phyloP scores from a whole-genome alignment of 2,329 filamentous ascomycete species.

The Myriosclerotinia curreyana region DNA sequence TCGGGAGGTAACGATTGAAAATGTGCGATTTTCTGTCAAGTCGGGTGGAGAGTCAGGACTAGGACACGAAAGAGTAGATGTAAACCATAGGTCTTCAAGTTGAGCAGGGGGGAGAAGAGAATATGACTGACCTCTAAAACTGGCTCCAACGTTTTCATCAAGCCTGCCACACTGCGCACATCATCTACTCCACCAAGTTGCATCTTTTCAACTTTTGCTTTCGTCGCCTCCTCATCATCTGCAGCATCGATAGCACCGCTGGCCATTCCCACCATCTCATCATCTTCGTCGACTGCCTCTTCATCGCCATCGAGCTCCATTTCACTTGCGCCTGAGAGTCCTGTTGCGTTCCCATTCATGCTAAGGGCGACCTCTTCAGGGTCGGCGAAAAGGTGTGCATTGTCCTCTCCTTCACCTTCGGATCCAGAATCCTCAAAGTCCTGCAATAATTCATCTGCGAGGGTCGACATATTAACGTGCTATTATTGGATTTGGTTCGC shows the following conservation, averaged over 20 bases:
- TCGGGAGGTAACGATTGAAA: conserved; percentile 68
- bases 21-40: conserved; percentile 71
- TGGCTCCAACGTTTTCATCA: conserved; percentile 80
- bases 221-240: conserved; percentile 64
- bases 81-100: conserved; percentile 53
- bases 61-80: conserved; percentile 55
- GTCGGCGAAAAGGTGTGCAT: conserved; percentile 45
- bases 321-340: conserved; percentile 41
- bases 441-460: conserved; percentile 88
- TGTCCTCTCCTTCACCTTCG: conserved; percentile 63
- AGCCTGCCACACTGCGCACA: conserved; percentile 71
- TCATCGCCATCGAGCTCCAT: conserved; percentile 62
- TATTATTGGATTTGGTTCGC: conserved; percentile 15
- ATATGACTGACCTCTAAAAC: conserved; percentile 71
- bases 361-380: conserved; percentile 44
- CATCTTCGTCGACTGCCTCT: conserved; percentile 59
- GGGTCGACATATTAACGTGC: conserved; percentile 67
- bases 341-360: conserved; percentile 37
- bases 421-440: conserved; percentile 86
- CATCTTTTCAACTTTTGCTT: conserved; percentile 81
- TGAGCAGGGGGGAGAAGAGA: conserved; percentile 29
- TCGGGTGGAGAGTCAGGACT: conserved; percentile 64
- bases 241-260: conserved; percentile 41
- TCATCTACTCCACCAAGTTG: conserved; percentile 70
- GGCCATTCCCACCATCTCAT: conserved; percentile 51